A percentile compares a stretch with the other conserved stretches of the same genome.
Conservation (phyloP, 495 filamentous ascomycete species). For the Durotheca rogersii region DNA sequence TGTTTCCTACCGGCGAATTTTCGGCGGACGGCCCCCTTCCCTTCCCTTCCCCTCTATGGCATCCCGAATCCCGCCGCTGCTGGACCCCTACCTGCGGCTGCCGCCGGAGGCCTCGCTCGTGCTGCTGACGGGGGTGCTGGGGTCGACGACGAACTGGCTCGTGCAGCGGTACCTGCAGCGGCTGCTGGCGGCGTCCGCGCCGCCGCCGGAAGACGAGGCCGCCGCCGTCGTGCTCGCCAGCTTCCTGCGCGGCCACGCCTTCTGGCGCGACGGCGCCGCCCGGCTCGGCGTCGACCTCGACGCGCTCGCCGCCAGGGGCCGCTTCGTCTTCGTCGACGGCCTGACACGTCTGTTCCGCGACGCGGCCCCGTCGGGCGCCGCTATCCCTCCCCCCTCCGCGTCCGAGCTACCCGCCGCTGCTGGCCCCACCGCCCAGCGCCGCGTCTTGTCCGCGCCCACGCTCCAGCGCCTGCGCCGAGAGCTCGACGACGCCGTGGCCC, state of each 20-base stretch:
- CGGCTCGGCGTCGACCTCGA: slow-evolving; percentile 72
- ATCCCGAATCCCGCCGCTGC: slow-evolving; percentile 60
- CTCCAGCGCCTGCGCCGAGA: slow-evolving; percentile 20
- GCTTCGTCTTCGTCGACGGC: slow-evolving; percentile 73
- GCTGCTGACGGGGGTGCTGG: slow-evolving; percentile 71
- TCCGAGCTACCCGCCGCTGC: no score
- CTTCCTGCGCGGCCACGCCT: slow-evolving; percentile 72
- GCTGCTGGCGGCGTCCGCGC: slow-evolving; percentile 49
- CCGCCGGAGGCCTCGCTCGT: slow-evolving; percentile 56
- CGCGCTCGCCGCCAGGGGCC: slow-evolving; percentile 53
- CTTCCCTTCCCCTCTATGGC: slow-evolving; percentile 32
- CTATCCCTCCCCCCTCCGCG: no score
- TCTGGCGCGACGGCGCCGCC: slow-evolving; percentile 68
- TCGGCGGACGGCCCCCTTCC: no score
- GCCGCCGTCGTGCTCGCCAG: slow-evolving; percentile 71
- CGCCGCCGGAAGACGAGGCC: not conserved
- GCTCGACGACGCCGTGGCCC: slow-evolving; percentile 24
- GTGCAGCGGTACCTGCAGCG: slow-evolving; percentile 63
- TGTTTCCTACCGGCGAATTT: no score
- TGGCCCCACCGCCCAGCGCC: slow-evolving; percentile 9
- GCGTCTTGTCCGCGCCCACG: slow-evolving; percentile 14
- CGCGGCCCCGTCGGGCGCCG: no score
- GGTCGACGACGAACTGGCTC: slow-evolving; percentile 74
- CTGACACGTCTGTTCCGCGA: slow-evolving; percentile 52
- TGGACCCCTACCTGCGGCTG: slow-evolving; percentile 62